phyloP scores from a whole-genome alignment of 179 eudicot genomes.

The Spinacia oleracea region DNA sequence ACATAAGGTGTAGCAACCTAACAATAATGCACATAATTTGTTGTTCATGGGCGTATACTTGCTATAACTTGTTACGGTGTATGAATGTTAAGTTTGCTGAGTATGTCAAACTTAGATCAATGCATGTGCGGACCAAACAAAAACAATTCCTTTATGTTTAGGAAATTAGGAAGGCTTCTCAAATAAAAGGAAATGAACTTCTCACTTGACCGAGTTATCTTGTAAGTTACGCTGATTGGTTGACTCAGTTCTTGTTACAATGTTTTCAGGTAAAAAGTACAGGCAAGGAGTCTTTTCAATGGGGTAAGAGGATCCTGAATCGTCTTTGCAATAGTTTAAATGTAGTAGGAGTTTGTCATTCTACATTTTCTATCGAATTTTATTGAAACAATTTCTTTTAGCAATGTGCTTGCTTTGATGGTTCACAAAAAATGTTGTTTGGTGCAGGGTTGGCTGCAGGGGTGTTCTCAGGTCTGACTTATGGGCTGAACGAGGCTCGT shows the following conservation, averaged over 20 bases:
- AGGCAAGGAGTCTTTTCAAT: constrained; percentile 88
- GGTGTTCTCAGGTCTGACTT: constrained; percentile 76
- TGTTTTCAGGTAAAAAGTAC: constrained; percentile 70
- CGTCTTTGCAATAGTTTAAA: neutral
- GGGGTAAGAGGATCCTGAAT: constrained; percentile 54
- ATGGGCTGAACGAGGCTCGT: constrained; percentile 74
- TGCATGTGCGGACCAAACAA: neutral
- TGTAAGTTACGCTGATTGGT: neutral
- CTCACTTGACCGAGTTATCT: neutral
- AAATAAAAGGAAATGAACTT: too few relatives aligned
- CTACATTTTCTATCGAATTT: neutral
- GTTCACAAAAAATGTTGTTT: neutral
- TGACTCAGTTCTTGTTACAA: neutral
- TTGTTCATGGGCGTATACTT: neutral
- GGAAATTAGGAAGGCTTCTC: neutral
- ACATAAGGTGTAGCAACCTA: neutral
- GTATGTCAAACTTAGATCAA: neutral
- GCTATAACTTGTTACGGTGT: neutral
- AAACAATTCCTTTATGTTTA: neutral
- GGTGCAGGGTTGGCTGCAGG: constrained; percentile 80
- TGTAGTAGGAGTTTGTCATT: neutral
- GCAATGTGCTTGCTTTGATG: neutral
- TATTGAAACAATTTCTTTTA: too few relatives aligned
- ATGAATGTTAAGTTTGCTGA: too few relatives aligned
- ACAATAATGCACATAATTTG: too few relatives aligned